Evolutionary conservation across 306 rosid genomes (phyloP).

Genomic region (Lotus japonicus): DNA sequence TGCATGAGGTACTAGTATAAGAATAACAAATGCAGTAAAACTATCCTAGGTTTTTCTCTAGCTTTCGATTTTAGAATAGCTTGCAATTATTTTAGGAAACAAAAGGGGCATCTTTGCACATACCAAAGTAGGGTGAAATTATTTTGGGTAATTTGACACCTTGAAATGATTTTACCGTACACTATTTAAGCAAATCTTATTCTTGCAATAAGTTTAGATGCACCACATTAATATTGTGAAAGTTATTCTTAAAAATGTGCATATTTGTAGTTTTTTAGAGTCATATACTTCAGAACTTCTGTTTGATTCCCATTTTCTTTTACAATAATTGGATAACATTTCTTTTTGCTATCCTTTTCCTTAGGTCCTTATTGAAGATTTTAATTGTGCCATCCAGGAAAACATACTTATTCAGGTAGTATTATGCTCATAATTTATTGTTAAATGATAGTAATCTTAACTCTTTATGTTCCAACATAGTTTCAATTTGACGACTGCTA

Average conservation of each 20-base stretch:
- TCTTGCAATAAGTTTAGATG: constrained; percentile 7
- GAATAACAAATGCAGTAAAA: no score
- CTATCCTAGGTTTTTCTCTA: no score
- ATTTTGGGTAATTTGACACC: neutral
- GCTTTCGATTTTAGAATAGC: no score
- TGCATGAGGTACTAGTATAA: no score
- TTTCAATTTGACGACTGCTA: neutral
- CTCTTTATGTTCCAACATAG: neutral
- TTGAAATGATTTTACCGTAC: neutral
- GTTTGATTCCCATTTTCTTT: neutral
- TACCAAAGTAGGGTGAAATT: no score
- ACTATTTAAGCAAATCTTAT: neutral
- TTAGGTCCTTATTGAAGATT: constrained; percentile 90
- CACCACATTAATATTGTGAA: neutral
- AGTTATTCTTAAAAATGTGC: neutral
- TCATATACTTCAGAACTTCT: neutral
- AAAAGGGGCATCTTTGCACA: no score
- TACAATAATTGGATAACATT: neutral
- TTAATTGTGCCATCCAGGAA: constrained; percentile 94
- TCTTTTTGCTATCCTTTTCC: constrained; percentile 11
- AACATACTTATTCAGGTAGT: constrained; percentile 89
- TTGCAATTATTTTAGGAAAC: no score
- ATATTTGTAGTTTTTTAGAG: neutral
- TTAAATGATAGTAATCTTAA: neutral
- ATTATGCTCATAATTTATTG: neutral